phyloP scores from a whole-genome alignment of 2,329 filamentous ascomycete species.

The Echinosphaeria canescens region DNA sequence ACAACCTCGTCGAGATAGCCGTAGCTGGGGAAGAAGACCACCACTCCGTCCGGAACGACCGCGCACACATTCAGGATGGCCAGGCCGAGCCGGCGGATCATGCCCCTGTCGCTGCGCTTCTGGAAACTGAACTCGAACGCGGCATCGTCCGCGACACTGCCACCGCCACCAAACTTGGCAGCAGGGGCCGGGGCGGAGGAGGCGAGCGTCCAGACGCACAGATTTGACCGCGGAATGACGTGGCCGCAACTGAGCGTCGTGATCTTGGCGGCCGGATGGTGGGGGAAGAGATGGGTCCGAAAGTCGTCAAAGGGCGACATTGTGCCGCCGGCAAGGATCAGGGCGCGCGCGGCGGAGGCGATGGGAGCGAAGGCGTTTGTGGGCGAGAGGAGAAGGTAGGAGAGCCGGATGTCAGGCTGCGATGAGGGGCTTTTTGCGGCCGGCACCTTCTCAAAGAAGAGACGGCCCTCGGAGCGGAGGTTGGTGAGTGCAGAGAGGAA shows the following conservation, averaged over 20 bases:
- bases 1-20: conserved; percentile 65
- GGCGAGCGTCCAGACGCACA: conserved; percentile 56
- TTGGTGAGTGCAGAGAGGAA: conserved; percentile 75
- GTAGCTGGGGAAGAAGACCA: conserved; percentile 94
- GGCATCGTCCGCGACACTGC: conserved; percentile 11
- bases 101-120: conserved; percentile 43
- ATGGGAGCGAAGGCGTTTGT: conserved; percentile 82
- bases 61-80: conserved; percentile 51
- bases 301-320: conserved; percentile 97
- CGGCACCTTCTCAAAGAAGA: conserved; percentile 34
- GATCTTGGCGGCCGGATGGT: conserved; percentile 38
- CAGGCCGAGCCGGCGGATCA: conserved; percentile 54
- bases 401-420: conserved; percentile 36
- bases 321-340: conserved; percentile 83
- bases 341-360: conserved; percentile 62
- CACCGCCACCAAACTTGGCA: conserved; percentile 1
- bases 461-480: conserved; percentile 46
- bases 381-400: conserved; percentile 78
- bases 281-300: conserved; percentile 64
- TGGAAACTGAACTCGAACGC: conserved; percentile 79
- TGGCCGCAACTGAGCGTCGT: conserved; percentile 82
- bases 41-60: conserved; percentile 67
- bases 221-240: conserved; percentile 66
- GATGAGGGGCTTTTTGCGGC: conserved; percentile 6
- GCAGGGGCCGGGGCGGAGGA: conserved; percentile 13